A percentile compares a stretch with the other conserved stretches of the same genome.
phyloP scores from a whole-genome alignment of 805 yeast species.

The Spathaspora girioi region DNA sequence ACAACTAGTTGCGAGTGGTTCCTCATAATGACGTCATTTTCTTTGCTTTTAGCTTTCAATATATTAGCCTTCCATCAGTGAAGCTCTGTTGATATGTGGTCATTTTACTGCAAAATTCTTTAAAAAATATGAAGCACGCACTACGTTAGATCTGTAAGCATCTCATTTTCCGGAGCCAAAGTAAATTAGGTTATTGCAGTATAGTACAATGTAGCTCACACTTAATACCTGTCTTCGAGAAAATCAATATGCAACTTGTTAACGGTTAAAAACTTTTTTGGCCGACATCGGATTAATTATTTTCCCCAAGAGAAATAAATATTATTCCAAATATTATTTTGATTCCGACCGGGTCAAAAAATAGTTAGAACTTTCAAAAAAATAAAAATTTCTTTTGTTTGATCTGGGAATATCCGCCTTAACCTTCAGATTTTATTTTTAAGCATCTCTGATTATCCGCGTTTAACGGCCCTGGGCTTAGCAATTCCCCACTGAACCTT shows the following conservation, averaged over 20 bases:
- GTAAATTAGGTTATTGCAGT: background rate
- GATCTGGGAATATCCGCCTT: background rate
- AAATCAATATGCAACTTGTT: background rate
- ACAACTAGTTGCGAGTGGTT: no score
- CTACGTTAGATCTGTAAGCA: no score
- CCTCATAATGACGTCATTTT: no score
- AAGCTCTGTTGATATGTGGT: no score
- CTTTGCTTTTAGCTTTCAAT: no score
- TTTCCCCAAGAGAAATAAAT: background rate
- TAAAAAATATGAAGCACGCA: no score
- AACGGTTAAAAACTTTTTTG: background rate
- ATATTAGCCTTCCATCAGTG: no score
- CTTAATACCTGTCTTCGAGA: background rate
- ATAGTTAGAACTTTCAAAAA: background rate
- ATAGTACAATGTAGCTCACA: background rate
- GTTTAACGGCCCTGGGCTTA: background rate
- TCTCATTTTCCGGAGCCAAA: no score
- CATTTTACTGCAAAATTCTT: no score
- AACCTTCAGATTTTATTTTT: background rate
- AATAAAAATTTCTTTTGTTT: background rate
- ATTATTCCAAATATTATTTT: background rate
- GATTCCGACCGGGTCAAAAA: background rate
- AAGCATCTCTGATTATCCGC: background rate
- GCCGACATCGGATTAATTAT: background rate
- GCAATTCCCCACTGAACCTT: background rate